These are phyloP conservation scores for Buddleja alternifolia DNA, from an alignment of 257 asterid genomes.

Conservation along the genomic window DNA sequence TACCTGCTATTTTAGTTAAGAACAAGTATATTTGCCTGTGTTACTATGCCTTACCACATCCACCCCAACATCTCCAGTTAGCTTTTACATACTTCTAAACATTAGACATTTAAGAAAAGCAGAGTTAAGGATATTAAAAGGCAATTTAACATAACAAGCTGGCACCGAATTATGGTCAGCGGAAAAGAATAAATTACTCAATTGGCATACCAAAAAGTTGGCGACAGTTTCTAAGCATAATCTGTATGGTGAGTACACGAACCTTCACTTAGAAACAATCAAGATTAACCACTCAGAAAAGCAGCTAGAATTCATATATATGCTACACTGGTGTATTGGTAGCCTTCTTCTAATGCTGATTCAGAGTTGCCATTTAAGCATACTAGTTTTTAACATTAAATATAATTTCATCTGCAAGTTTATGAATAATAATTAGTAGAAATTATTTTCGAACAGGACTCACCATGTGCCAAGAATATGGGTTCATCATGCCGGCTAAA, in stretches of 20 bases:
- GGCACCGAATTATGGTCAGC: constrained; percentile 12
- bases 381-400: background rate
- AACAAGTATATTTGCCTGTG: background rate
- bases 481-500: constrained; percentile 81
- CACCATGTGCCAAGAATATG: constrained; percentile 71
- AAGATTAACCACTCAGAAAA: constrained; percentile 14
- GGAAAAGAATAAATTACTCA: too few species aligned
- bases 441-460: constrained; percentile 31
- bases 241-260: constrained; percentile 13
- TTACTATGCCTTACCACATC: background rate
- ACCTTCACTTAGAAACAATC: constrained; percentile 7
- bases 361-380: constrained; percentile 24
- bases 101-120: constrained; percentile 19
- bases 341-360: constrained; percentile 15
- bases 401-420: constrained; percentile 2
- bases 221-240: constrained; percentile 5
- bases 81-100: background rate
- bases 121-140: background rate
- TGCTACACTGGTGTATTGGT: constrained; percentile 8
- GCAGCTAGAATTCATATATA: constrained; percentile 13
- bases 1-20: background rate
- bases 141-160: constrained; percentile 7
- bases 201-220: too few species aligned
- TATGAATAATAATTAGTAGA: constrained; percentile 22
- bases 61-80: background rate